Conservation (phyloP, 495 filamentous ascomycete genomes). For the Podospora pseudocomata region DNA sequence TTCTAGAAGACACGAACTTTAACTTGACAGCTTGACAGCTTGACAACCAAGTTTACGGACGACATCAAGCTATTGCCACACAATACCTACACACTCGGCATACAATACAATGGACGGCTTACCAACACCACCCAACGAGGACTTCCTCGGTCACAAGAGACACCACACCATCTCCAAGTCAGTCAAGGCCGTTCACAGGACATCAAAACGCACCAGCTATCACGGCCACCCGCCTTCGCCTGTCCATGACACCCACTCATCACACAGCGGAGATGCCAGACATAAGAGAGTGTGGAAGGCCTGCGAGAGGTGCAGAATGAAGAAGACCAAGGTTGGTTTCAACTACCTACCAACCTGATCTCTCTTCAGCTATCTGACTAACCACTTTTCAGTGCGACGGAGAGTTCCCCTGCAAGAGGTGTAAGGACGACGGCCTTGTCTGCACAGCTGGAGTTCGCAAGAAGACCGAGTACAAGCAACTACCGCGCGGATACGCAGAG, state of each 20-base stretch:
- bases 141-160: slow-evolving; percentile 34
- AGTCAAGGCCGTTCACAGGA: slow-evolving; percentile 30
- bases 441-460: slow-evolving; percentile 56
- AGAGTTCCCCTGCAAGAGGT: slow-evolving; percentile 62
- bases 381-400: slow-evolving; percentile 51
- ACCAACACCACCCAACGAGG: slow-evolving; percentile 47
- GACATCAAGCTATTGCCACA: neutral
- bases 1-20: neutral
- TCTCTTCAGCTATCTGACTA: neutral
- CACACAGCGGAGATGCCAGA: slow-evolving; percentile 41
- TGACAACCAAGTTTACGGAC: too few species aligned
- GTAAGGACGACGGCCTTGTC: slow-evolving; percentile 58
- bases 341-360: neutral
- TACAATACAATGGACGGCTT: slow-evolving; percentile 44
- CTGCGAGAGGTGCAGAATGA: slow-evolving; percentile 66
- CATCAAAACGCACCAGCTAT: slow-evolving; percentile 30
- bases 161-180: slow-evolving; percentile 29
- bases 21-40: neutral
- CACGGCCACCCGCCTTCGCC: slow-evolving; percentile 32
- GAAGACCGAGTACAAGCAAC: slow-evolving; percentile 58
- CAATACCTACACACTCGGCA: neutral
- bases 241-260: slow-evolving; percentile 26
- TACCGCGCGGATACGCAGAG: slow-evolving; percentile 56
- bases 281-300: slow-evolving; percentile 68
- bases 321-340: slow-evolving; percentile 61